Base-by-base conservation (phyloP, 78 protist genomes). In the Pelomyxa schiedti region DNA sequence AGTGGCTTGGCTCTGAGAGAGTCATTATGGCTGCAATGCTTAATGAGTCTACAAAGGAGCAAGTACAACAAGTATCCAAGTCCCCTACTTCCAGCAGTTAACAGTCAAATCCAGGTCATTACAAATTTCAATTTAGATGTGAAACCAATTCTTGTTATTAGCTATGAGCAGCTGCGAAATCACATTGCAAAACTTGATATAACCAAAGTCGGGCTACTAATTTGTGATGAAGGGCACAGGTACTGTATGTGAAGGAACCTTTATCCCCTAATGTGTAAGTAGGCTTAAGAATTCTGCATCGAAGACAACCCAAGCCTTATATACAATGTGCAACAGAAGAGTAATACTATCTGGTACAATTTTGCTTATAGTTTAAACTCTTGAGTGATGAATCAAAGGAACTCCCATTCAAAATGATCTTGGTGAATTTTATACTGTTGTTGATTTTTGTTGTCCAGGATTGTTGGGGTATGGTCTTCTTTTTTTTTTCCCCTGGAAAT, bases 381-480 rank as follows among this genome's bases (percentile, higher is more conserved):
- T 65, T 8, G 30, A 4, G 35, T 65, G 30, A 36, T 38, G 43
- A 65, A 4, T 69, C 35, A 42, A 71, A 1, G 87, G 89, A 42
- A 93, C 97, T n/a, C 97, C 97, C 2, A 47, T 91, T 38, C 97
- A 93, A 53, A 90, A 93, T 41, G 77, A 84, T 39, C 43, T 89
- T 9, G 47, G 24, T 4, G 95, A 92, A 42, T 81, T 87, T 71
- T 77, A 78, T 70, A 30, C 90, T 28, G 58, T 90, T 87, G 74
- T 82, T 1, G 86, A 88, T 68, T 80, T 92, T 5, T 69, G 71
- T 43, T 84, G 84, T 70, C 93, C 92, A 4, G 88, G 72, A 1
- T 37, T 81, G 24, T 79, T 92, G 5, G 89, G 79, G n/a, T n/a
- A n/a, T n/a, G n/a, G n/a, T n/a, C n/a, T n/a, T n/a, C n/a, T n/a